phyloP scores from a whole-genome alignment of 116 monocot genomes.

The Dioscorea cayenensis region DNA sequence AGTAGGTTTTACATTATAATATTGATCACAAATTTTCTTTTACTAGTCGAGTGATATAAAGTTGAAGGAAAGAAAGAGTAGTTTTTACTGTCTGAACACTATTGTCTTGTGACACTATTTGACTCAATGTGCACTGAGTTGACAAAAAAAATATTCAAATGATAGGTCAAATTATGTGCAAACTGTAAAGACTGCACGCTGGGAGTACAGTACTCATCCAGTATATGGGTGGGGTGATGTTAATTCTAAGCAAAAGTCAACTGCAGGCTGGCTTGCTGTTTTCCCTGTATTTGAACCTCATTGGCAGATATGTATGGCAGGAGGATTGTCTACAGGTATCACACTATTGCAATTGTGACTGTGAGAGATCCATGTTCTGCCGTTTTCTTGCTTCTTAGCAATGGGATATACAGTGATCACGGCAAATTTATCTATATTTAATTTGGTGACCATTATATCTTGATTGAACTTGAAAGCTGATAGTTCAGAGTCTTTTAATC shows the following conservation, averaged over 20 bases:
- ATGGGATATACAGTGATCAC: neutral
- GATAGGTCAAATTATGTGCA: slow-evolving; percentile 71
- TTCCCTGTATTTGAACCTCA: slow-evolving; percentile 99
- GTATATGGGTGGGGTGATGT: slow-evolving; percentile 99
- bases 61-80: neutral
- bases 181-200: slow-evolving; percentile 81
- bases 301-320: slow-evolving; percentile 98
- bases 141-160: slow-evolving; percentile 1
- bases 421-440: too few relatives aligned
- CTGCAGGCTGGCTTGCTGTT: slow-evolving; percentile 93
- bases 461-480: too few relatives aligned
- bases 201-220: slow-evolving; percentile 88
- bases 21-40: neutral
- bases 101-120: neutral
- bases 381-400: neutral
- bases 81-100: neutral
- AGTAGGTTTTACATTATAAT: neutral
- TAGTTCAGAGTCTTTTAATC: too few relatives aligned
- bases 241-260: slow-evolving; percentile 71
- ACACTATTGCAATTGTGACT: neutral
- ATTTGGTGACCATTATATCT: too few relatives aligned
- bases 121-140: slow-evolving; percentile 4
- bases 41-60: neutral
- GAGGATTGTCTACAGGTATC: slow-evolving; percentile 82
- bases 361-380: neutral